Evolutionary conservation across 2,329 filamentous ascomycete species (phyloP), one percentile per base, ranked within the genome.

Genomic region (Stromatinia cepivora): DNA sequence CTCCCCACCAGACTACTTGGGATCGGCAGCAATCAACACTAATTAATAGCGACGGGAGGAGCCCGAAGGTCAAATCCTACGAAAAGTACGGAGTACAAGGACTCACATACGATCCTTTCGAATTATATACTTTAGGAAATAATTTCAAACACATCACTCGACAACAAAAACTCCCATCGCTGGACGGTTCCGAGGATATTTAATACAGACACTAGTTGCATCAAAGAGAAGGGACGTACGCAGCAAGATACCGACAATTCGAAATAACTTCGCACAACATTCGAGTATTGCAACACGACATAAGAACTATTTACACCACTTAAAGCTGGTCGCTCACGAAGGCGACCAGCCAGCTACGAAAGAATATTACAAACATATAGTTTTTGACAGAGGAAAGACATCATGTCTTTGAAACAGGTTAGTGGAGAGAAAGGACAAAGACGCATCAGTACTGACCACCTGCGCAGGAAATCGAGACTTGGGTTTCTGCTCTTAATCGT

Each of bases 381-480:
- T 70, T 15, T 62, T 71, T 69, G 70, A 67, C 63, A 13, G 53
- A 46, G 56, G 56, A 56, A 58, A 56, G 61, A 67, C 70, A 71
- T 50, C 71, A 82, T 82, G 81, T 82, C 81, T 75, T 72, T 82
- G 69, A 82, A 82, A 73, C 81, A 81, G 77, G 81, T 81, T 68
- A 73, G 77, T 75, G 46, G 50, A 42, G 15, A 39, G 39, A 50
- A 46, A 45, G 42, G 20, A 50, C 42, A 36, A 39, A 61, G 53
- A 61, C 8, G 48, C 48, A 34, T 66, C 10, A 9, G 63, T 61
- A 62, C 64, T 70, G 36, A 70, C 63, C 31, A 39, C 13, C 48
- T 61, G 36, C 59, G 31, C 72, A 81, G 94, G 95, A 99, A 91
- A 99, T 99, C 81, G 94, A 98, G 83, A 97, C 93, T 63, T 99